These are phyloP conservation scores for Mycena vulgaris DNA, from an alignment of 768 basidiomycete genomes.

Conservation along the genomic window DNA sequence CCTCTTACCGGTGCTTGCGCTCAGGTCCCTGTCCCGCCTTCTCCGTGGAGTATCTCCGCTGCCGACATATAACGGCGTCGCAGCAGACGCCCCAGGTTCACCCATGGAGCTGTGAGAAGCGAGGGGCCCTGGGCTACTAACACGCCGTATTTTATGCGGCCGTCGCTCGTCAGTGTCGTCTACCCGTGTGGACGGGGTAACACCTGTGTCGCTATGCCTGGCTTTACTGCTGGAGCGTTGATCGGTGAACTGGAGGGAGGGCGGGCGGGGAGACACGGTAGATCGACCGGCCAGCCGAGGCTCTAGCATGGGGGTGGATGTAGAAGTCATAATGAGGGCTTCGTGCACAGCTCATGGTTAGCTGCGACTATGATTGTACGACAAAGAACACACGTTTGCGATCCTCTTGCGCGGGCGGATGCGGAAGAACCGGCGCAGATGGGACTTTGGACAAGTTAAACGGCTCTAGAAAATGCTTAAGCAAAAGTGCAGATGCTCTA, in stretches of 20 bases:
- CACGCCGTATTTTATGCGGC: constrained; percentile 31
- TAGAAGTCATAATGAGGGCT: constrained; percentile 7
- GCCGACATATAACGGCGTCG: constrained; percentile 33
- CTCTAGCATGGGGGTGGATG: neutral
- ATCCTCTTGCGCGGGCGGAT: constrained; percentile 4
- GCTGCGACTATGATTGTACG: neutral
- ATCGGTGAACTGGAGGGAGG: neutral
- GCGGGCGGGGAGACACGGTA: neutral
- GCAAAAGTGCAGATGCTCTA: neutral
- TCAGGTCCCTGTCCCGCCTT: neutral
- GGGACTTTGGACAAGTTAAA: neutral
- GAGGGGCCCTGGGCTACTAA: constrained; percentile 28
- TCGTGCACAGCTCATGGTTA: neutral
- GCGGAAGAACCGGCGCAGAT: neutral
- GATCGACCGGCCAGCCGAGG: neutral
- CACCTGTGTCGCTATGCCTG: constrained; percentile 10
- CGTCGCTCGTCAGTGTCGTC: constrained; percentile 1
- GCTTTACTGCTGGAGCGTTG: constrained; percentile 1
- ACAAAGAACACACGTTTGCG: constrained; percentile 17
- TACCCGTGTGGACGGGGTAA: neutral
- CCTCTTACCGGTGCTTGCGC: constrained; percentile 13
- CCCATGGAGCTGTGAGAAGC: constrained; percentile 7
- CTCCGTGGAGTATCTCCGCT: constrained; percentile 32
- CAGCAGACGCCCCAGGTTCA: constrained; percentile 28
- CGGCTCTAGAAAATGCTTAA: constrained; percentile 4